These are phyloP conservation scores for Cladosporium sp. DNA, from an alignment of 2,329 filamentous ascomycete genomes.

Conservation along the genomic window DNA sequence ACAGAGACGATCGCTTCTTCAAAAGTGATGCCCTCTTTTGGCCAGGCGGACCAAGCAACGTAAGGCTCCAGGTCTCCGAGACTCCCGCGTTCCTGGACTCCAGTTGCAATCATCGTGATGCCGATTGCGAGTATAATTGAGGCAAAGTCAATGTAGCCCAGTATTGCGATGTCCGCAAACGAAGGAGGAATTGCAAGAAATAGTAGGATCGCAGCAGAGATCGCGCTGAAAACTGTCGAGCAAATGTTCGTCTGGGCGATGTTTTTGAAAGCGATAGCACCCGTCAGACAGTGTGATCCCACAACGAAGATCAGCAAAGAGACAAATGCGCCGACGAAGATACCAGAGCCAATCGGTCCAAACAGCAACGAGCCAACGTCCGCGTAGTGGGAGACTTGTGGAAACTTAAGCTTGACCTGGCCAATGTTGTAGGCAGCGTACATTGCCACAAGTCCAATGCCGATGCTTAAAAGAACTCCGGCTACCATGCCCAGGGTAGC, in stretches of 20 bases:
- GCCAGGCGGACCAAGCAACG: slow-evolving; percentile 31
- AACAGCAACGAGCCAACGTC: slow-evolving; percentile 16
- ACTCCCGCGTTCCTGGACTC: slow-evolving; percentile 8
- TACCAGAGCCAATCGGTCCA: slow-evolving; percentile 1
- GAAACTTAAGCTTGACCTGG: slow-evolving; percentile 12
- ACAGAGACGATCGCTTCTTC: slow-evolving; percentile 61
- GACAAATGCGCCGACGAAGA: slow-evolving; percentile 13
- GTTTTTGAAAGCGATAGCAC: slow-evolving; percentile 16
- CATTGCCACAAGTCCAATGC: slow-evolving; percentile 16
- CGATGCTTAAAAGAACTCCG: slow-evolving; percentile 12
- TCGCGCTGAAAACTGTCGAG: slow-evolving; percentile 13
- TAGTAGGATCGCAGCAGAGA: slow-evolving; percentile 13
- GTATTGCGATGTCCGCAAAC: slow-evolving; percentile 11
- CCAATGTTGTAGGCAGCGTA: slow-evolving; percentile 18
- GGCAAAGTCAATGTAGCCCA: slow-evolving; percentile 16
- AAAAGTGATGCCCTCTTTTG: slow-evolving; percentile 38
- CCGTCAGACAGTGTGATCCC: slow-evolving; percentile 16
- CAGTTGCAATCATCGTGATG: slow-evolving; percentile 16
- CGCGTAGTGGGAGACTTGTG: slow-evolving; percentile 13
- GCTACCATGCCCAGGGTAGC: slow-evolving; percentile 16
- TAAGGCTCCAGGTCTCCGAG: slow-evolving; percentile 1
- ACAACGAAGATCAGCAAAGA: slow-evolving; percentile 15
- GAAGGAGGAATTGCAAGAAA: slow-evolving; percentile 13
- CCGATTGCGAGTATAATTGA: slow-evolving; percentile 16
- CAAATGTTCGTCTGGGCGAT: slow-evolving; percentile 8